Evolutionary conservation across 2,329 filamentous ascomycete species (phyloP).

Genomic region (Cladosporium sp.): DNA sequence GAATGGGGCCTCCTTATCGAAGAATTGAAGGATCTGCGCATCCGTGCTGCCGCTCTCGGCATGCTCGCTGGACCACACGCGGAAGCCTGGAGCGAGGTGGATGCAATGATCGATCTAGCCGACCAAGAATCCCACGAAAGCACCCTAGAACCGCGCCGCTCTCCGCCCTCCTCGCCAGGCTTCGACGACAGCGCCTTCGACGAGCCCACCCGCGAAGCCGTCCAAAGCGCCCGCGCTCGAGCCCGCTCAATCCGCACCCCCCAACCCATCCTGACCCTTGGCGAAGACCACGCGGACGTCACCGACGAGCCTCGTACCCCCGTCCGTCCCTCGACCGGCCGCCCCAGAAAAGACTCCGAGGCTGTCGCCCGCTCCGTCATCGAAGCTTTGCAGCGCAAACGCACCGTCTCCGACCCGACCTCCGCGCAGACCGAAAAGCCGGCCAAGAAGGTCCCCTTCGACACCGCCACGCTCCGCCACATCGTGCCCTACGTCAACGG

Average conservation of each 20-base stretch:
- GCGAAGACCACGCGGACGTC: neutral
- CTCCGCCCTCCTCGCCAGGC: slow-evolving; percentile 50
- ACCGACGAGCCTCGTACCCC: slow-evolving; percentile 6
- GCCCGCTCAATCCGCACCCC: slow-evolving; percentile 6
- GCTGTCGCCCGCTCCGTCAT: slow-evolving; percentile 57
- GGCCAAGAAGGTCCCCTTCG: slow-evolving; percentile 56
- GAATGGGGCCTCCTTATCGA: slow-evolving; percentile 78
- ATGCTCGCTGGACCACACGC: slow-evolving; percentile 56
- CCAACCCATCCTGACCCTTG: neutral
- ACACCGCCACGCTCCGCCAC: slow-evolving; percentile 57
- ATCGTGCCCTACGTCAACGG: slow-evolving; percentile 51
- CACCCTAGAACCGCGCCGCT: slow-evolving; percentile 43
- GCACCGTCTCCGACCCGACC: slow-evolving; percentile 21
- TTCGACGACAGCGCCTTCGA: slow-evolving; percentile 56
- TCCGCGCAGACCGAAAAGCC: slow-evolving; percentile 24
- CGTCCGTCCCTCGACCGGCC: slow-evolving; percentile 26
- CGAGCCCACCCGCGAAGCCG: slow-evolving; percentile 33
- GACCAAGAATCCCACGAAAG: slow-evolving; percentile 58
- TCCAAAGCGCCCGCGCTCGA: slow-evolving; percentile 6
- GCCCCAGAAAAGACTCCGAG: slow-evolving; percentile 51
- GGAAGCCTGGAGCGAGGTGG: slow-evolving; percentile 69
- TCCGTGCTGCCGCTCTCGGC: slow-evolving; percentile 61
- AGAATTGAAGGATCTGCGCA: slow-evolving; percentile 70
- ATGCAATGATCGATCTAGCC: slow-evolving; percentile 81
- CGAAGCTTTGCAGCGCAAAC: slow-evolving; percentile 47